phyloP scores from a whole-genome alignment of 768 basidiomycete species.

The Termitomyces heimii region DNA sequence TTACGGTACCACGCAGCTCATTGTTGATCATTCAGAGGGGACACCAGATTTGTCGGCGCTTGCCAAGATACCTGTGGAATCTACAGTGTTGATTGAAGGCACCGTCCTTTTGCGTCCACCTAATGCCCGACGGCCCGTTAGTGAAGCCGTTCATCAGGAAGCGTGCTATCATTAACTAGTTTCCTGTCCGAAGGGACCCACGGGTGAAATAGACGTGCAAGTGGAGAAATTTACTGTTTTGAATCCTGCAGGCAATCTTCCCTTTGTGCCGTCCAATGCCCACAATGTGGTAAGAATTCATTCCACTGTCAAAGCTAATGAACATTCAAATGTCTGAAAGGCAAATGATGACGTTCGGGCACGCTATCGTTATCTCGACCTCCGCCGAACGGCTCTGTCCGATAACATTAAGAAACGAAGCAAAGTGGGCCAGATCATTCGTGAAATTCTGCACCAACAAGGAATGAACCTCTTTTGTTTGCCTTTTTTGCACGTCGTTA shows the following conservation, averaged over 20 bases:
- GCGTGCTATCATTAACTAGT: constrained; percentile 10
- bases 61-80: constrained; percentile 67
- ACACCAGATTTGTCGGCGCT: constrained; percentile 34
- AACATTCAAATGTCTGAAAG: constrained; percentile 29
- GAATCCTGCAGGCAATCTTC: constrained; percentile 73
- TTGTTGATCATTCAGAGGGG: constrained; percentile 43
- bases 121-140: constrained; percentile 56
- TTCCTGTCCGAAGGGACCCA: constrained; percentile 36
- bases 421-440: constrained; percentile 72
- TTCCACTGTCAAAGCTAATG: neutral
- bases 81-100: constrained; percentile 72
- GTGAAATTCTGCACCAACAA: constrained; percentile 65
- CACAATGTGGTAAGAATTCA: constrained; percentile 59
- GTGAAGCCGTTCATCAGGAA: constrained; percentile 21
- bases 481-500: constrained; percentile 10
- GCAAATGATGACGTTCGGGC: constrained; percentile 83
- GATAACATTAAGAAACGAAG: constrained; percentile 80
- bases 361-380: constrained; percentile 84
- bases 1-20: constrained; percentile 73
- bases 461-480: constrained; percentile 34
- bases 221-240: constrained; percentile 67
- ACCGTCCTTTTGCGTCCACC: constrained; percentile 59
- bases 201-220: constrained; percentile 78
- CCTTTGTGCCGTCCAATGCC: constrained; percentile 80
- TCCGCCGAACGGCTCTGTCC: constrained; percentile 69